These are phyloP conservation scores for Rhizopus arrhizus DNA, from an alignment of 371 early-diverging fungal species.

Conservation along the genomic window DNA sequence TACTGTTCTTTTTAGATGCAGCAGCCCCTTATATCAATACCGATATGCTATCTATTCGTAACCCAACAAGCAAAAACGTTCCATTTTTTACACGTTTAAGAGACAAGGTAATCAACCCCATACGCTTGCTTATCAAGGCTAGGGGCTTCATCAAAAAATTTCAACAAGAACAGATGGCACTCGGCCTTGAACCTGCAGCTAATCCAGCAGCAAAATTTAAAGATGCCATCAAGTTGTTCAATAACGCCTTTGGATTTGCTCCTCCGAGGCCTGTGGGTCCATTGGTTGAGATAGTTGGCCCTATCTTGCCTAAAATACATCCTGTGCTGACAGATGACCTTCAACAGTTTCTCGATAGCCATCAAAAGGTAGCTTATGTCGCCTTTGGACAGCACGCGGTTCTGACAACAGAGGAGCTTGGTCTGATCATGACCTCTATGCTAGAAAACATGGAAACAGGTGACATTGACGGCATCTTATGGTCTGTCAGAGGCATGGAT, in stretches of 20 bases:
- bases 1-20: constrained; percentile 14
- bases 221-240: constrained; percentile 25
- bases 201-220: neutral
- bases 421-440: constrained; percentile 24
- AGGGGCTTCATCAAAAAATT: constrained; percentile 1
- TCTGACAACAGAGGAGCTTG: constrained; percentile 9
- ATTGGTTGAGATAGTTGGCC: constrained; percentile 36
- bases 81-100: constrained; percentile 21
- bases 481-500: constrained; percentile 22
- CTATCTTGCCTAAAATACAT: constrained; percentile 29
- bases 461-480: constrained; percentile 39
- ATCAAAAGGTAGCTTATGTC: constrained; percentile 32
- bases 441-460: constrained; percentile 24
- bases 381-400: constrained; percentile 40
- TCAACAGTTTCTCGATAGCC: constrained; percentile 18
- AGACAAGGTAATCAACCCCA: constrained; percentile 18
- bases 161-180: neutral
- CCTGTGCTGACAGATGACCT: constrained; percentile 15
- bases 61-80: constrained; percentile 21
- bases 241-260: constrained; percentile 29
- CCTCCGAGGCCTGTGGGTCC: constrained; percentile 34
- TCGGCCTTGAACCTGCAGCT: constrained; percentile 5
- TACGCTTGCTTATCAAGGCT: neutral
- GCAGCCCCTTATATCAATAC: constrained; percentile 33
- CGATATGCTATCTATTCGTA: neutral